These are phyloP conservation scores for Solanum chaucha DNA, from an alignment of 257 asterid species.

Conservation along the genomic window DNA sequence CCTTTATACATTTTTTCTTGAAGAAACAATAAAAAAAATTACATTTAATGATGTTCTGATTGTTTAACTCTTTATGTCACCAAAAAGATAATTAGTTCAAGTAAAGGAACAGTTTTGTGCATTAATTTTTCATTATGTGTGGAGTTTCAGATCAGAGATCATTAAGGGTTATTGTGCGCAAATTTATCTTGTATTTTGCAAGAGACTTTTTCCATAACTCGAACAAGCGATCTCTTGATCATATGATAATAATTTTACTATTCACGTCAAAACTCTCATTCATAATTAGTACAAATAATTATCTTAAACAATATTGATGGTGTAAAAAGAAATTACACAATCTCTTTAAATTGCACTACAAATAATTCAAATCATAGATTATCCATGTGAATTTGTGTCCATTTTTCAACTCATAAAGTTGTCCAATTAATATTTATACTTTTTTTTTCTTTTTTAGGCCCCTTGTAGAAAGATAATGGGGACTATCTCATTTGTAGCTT, in stretches of 20 bases:
- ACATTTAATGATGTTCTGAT: background rate
- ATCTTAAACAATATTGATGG: background rate
- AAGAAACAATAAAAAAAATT: too few species aligned
- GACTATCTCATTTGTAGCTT: background rate
- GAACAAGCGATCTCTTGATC: rapidly evolving
- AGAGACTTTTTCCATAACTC: background rate
- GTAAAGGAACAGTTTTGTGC: background rate
- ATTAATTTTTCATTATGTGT: background rate
- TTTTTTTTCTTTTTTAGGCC: background rate
- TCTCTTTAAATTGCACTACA: background rate
- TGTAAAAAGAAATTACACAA: background rate
- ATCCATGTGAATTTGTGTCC: background rate
- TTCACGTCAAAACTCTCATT: background rate
- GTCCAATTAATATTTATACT: background rate
- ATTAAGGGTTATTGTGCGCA: rapidly evolving
- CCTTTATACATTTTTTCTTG: background rate
- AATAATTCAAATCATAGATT: background rate
- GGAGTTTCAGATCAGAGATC: background rate
- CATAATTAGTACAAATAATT: background rate
- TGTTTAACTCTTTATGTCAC: background rate
- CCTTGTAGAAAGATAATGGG: background rate
- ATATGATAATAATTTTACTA: background rate
- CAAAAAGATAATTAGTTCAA: background rate
- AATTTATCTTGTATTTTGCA: background rate
- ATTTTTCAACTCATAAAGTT: background rate